A percentile compares a stretch with the other conserved stretches of the same genome.
phyloP scores from a whole-genome alignment of 306 rosid genomes.

The Fragaria ananassa region DNA sequence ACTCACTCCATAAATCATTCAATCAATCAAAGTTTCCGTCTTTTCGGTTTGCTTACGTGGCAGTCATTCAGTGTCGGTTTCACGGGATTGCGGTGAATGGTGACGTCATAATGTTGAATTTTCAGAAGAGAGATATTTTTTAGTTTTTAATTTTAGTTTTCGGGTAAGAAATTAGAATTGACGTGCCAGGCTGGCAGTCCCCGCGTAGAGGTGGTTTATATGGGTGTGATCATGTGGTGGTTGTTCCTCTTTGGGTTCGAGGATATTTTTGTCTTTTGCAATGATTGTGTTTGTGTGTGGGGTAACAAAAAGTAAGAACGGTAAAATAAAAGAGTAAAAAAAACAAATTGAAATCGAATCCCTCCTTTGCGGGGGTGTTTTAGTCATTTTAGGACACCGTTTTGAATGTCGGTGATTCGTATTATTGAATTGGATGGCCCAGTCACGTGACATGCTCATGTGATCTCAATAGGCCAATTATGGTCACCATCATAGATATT shows the following conservation, averaged over 20 bases:
- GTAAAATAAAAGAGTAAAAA: neutral
- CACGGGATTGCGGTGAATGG: constrained; percentile 16
- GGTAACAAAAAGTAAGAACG: neutral
- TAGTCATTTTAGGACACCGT: neutral
- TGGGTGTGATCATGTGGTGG: constrained; percentile 1
- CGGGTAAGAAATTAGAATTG: neutral
- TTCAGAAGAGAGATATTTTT: neutral
- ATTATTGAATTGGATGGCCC: neutral
- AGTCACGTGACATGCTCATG: constrained; percentile 9
- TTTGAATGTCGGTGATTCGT: constrained; percentile 11
- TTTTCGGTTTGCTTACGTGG: neutral
- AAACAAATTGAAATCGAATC: neutral
- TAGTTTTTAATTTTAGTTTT: neutral
- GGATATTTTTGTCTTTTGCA: neutral
- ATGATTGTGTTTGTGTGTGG: neutral
- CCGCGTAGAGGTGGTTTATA: constrained; percentile 7
- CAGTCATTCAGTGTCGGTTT: neutral
- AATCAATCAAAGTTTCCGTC: neutral
- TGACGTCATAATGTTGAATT: constrained; percentile 23
- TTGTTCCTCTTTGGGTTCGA: neutral
- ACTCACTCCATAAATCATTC: neutral
- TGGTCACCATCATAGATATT: neutral
- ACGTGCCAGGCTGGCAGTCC: constrained; percentile 22
- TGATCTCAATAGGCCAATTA: neutral
- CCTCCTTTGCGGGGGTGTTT: neutral